Base-by-base conservation (phyloP, 495 filamentous ascomycete species). In the Corynascus novoguineensis region DNA sequence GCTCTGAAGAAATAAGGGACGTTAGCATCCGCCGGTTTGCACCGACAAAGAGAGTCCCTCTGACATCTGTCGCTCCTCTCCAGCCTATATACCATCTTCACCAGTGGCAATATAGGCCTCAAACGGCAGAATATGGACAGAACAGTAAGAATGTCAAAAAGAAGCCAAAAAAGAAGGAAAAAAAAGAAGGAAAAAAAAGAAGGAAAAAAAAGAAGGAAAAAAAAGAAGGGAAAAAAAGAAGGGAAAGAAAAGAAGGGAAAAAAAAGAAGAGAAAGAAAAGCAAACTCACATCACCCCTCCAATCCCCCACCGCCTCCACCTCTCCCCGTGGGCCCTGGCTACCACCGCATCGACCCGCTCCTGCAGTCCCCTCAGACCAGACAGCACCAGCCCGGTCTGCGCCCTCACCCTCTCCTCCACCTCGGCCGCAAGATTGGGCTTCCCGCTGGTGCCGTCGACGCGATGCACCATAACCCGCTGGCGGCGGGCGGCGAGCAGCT, bases 241-340 rank as follows among this genome's bases (percentile, higher is more conserved):
- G 3, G 6, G 31, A 15, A 5, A 37, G 22, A n/a, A 38, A 38
- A 15, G n/a, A 11, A 11, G n/a, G 9, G n/a, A 12, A 38, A 4
- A 38, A 38, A 28, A 29, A 42, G 21, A 15, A 4, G 31, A 35
- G 21, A 55, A 38, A n/a, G 12, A 35, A 56, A 17, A 28, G 11
- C 17, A 5, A 1, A 68, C 73, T 67, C 53, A 78, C 76, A 75
- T 51, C 11, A 70, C 52, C 0, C 71, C 73, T 15, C 76, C 74
- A 9, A 77, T 35, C 17, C 73, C 27, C 64, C 71, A 75, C 53
- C 68, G 53, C 21, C 75, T 64, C 74, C 73, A 78, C 50, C 76
- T 59, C 38, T 71, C 64, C 15, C 65, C 58, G 60, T 76, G 71
- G 0, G 64, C 68, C 21, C 51, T 51, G 55, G 66, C 68, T 15